Evolutionary conservation across 345 rosid species (phyloP).

Genomic region (Populus davidiana): DNA sequence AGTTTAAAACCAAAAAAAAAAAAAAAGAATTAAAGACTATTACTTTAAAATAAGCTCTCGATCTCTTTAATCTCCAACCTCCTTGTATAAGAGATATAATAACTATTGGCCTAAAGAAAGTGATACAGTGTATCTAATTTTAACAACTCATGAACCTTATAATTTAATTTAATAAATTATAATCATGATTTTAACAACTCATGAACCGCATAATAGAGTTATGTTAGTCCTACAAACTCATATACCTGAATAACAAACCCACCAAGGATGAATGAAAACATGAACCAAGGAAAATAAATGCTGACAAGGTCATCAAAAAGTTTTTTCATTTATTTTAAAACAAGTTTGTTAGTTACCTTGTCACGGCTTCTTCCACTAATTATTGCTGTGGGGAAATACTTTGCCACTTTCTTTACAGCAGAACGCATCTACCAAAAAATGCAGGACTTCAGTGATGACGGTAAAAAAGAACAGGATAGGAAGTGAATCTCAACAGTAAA

Average conservation of each 20-base stretch:
- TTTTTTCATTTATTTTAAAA: neutral
- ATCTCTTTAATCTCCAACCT: no score
- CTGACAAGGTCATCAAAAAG: neutral
- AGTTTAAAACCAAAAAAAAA: no score
- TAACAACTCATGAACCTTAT: no score
- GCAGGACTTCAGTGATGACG: slow-evolving; percentile 1
- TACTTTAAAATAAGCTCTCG: no score
- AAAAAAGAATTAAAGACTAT: no score
- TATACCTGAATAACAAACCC: slow-evolving; percentile 50
- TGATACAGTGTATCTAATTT: no score
- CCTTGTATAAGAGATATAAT: no score
- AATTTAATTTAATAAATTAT: no score
- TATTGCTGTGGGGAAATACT: slow-evolving; percentile 88
- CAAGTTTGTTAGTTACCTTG: slow-evolving; percentile 48
- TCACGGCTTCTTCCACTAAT: slow-evolving; percentile 97
- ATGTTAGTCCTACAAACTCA: slow-evolving; percentile 70
- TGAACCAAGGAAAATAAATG: neutral
- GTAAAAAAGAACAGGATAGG: neutral
- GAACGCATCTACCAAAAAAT: slow-evolving; percentile 64
- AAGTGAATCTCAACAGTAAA: neutral
- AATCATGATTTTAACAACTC: no score
- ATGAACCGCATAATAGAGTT: slow-evolving; percentile 92
- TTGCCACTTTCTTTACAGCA: slow-evolving; percentile 63
- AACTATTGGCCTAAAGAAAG: no score
- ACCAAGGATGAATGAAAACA: neutral